Base-by-base conservation (phyloP, 192 early-diverging fungal genomes). In the Coemansia sp. region DNA sequence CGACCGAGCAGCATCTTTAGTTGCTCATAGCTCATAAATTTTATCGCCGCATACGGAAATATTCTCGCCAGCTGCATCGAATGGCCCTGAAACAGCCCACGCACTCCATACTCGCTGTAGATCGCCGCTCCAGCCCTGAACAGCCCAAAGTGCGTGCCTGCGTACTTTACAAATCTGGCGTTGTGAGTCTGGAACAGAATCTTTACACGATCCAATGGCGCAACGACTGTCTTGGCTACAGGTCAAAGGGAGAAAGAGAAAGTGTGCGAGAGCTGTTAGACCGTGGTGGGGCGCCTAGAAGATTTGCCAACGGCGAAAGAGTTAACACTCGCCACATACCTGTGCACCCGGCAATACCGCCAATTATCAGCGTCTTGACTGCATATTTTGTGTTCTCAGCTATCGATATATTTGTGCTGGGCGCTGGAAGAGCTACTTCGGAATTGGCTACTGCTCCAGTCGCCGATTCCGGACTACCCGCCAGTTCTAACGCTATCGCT, bases 1-100 rank as follows among this genome's bases (percentile, higher is more conserved):
- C 76, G 86, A 15, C 91, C 90, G 88, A 94, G 69, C 8, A 85
- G 84, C 48, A 80, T 66, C 66, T 87, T 85, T 66, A 89, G 90
- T 78, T 99, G 95, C 84, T 99, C 97, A 75, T 94, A 96, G 8
- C 90, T 90, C 87, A 97, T 95, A 72, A 97, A 99, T 76, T 98
- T 98, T 76, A 99, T 92, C 9, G 95, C 93, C 0, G 94, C 93
- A 71, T 98, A 99, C 4, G 97, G 97, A 75, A 98, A 98, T 66
- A 99, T 97, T 31, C 97, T 84, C 1, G 96, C 82, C 4, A 99
- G 80, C 34, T 95, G 96, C 42, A 94, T 95, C 21, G 90, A 94
- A 73, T 99, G 95, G 41, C 97, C 97, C 82, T 96, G 94, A 65
- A 95, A 97, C 23, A 99, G 85, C 5, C 94, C 95, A 4, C 77